Evolutionary conservation across 495 filamentous ascomycete genomes (phyloP).

Genomic region (Penicillium crystallinum): DNA sequence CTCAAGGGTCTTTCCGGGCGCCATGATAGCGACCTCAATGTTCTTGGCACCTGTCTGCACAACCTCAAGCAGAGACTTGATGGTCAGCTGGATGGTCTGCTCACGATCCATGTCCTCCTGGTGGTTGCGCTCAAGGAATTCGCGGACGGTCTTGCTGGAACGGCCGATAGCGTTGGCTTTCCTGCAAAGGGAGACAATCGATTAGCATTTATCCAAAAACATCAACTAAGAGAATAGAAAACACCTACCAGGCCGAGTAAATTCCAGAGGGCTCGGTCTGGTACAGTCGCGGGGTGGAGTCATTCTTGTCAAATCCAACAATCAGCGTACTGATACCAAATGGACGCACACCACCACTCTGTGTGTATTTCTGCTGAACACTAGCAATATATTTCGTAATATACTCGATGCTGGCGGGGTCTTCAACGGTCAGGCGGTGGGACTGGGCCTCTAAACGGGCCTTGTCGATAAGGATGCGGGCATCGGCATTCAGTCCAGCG

Average conservation of each 20-base stretch:
- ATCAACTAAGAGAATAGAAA: neutral
- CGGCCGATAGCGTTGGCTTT: conserved; percentile 99
- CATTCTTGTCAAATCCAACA: conserved; percentile 92
- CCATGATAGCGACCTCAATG: conserved; percentile 98
- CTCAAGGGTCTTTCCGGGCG: conserved; percentile 85
- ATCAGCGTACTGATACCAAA: conserved; percentile 98
- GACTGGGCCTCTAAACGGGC: conserved; percentile 94
- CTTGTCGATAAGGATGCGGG: conserved; percentile 95
- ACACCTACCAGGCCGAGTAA: conserved; percentile 87
- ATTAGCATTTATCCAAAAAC: conserved; percentile 7
- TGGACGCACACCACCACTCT: conserved; percentile 93
- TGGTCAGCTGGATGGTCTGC: conserved; percentile 92
- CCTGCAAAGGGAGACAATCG: conserved; percentile 45
- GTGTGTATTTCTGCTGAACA: conserved; percentile 97
- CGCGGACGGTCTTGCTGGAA: conserved; percentile 96
- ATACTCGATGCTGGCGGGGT: conserved; percentile 96
- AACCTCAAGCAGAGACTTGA: conserved; percentile 96
- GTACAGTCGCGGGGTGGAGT: conserved; percentile 79
- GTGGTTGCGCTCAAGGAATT: conserved; percentile 97
- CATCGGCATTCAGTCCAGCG: conserved; percentile 94
- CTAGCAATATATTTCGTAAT: conserved; percentile 98
- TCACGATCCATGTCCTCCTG: conserved; percentile 94
- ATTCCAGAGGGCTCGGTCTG: conserved; percentile 98
- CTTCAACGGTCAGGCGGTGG: conserved; percentile 96
- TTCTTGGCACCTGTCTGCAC: conserved; percentile 99